Base-by-base conservation (phyloP, 2,329 filamentous ascomycete species). In the Akanthomyces lecanii region DNA sequence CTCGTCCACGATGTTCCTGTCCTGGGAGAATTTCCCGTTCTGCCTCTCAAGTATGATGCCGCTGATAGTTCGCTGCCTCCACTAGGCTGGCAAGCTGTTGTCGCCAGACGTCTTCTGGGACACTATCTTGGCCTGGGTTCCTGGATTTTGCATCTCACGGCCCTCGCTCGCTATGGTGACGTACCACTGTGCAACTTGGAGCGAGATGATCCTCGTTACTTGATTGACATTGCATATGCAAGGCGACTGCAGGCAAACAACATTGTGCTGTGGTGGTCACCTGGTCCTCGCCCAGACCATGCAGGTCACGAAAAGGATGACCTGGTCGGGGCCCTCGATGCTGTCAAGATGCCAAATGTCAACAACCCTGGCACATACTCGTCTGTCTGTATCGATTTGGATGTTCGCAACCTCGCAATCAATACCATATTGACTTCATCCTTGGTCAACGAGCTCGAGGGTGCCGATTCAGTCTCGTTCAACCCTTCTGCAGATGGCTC, bases 341-440 rank as follows among this genome's bases (percentile, higher is more conserved):
- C 84, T 12, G 90, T 97, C 16, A 88, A 91, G 64, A 96, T 98
- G 92, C 94, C 95, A 0, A 89, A 89, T 16, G 86, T 97, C 73
- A 99, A 99, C 73, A 94, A 92, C 57, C 90, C 94, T 0, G 94
- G 93, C 47, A 96, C 94, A 0, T 99, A 96, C 74, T 90, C 93
- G 1, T 97, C 94, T 0, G 95, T 99, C 3, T 99, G 95, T 72
- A 95, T 99, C 66, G 95, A 99, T 69, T 78, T 99, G 16, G 92
- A 96, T 66, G 86, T 99, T 55, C 90, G 93, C 52, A 99, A 99
- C 71, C 83, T 99, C 16, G 90, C 92, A 5, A 98, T 99, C 78
- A 99, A 99, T 77, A 99, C 96, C 0, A 96, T 99, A 54, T 81
- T 99, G 21, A 97, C 95, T 0, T 97, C 94, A 0, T 96, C 95